These are phyloP conservation scores for Lentinula detonsa DNA, from an alignment of 768 basidiomycete genomes.

Conservation along the genomic window DNA sequence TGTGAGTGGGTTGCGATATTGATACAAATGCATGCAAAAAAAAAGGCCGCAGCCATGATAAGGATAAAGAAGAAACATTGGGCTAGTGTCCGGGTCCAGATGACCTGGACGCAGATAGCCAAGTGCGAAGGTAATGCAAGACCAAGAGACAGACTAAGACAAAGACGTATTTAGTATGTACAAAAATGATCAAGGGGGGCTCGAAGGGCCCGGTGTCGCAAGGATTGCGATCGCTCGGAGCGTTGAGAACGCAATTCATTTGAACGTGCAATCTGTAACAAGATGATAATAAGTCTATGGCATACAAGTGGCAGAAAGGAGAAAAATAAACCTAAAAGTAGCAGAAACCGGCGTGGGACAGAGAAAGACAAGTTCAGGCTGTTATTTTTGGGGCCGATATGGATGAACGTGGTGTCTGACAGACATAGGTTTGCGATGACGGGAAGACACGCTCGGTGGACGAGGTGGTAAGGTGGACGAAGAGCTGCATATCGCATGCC, in stretches of 20 bases:
- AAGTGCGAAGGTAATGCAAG: neutral
- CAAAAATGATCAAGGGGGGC: neutral
- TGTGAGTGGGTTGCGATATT: slow-evolving; percentile 3
- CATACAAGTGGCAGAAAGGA: neutral
- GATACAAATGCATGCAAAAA: slow-evolving; percentile 7
- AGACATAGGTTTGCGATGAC: neutral
- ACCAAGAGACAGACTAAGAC: neutral
- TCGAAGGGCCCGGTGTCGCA: neutral
- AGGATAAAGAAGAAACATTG: neutral
- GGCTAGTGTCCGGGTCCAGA: neutral
- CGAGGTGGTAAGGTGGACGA: neutral
- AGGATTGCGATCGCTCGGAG: neutral
- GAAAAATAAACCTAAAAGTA: neutral
- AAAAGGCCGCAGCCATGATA: slow-evolving; percentile 3
- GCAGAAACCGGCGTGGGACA: neutral
- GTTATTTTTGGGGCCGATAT: slow-evolving; percentile 5
- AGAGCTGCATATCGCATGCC: slow-evolving; percentile 8
- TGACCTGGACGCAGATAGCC: neutral
- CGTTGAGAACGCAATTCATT: neutral
- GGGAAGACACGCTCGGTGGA: slow-evolving; percentile 2
- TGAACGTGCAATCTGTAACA: neutral
- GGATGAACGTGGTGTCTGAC: slow-evolving; percentile 2
- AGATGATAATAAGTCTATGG: neutral
- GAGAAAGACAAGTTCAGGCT: neutral
- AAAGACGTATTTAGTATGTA: slow-evolving; percentile 1